Base-by-base conservation (phyloP, 306 rosid genomes). In the Citrullus amarus region DNA sequence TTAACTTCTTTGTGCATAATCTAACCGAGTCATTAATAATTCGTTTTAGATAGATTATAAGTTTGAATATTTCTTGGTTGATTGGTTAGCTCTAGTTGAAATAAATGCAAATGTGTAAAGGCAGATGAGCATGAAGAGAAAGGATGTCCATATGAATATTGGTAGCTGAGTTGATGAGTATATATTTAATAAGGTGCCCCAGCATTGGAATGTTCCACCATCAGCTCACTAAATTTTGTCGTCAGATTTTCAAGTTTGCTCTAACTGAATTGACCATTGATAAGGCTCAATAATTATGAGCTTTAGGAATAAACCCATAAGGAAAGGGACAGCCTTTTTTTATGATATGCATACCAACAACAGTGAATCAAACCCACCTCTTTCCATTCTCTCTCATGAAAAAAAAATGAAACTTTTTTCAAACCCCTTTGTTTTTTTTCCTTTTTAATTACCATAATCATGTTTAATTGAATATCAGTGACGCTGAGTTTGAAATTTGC, bases 171-270 rank as follows among this genome's bases (percentile, higher is more conserved):
- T 51, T 51, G 56, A 30, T 50, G 77, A 73, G 58, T 51, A 15
- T 73, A 50, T 30, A 73, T 73, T 73, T 73, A 73, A 28, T 51
- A 73, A 14, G 77, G 61, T 73, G 56, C 0, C 60, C 77, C 77
- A 73, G 77, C 61, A 28, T 48, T 28, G 77, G 77, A 73, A 73
- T 73, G 77, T 73, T 73, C 77, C 77, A 73, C 61, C 60, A 73
- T 73, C 77, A 73, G 77, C 77, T 73, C 77, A 73, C 77, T 51
- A 73, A 73, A 73, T 73, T 73, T 73, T 73, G 77, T 73, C 77
- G 77, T 73, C 77, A 73, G 61, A 73, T 48, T 73, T 73, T 18
- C 59, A 48, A 54, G 43, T 73, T 50, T 73, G 30, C 60, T 73
- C 22, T 34, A 73, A 73, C 77, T 50, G 77, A 71, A 71, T 71